Base-by-base conservation (phyloP, 2,329 filamentous ascomycete species). In the Botrytis squamosa region DNA sequence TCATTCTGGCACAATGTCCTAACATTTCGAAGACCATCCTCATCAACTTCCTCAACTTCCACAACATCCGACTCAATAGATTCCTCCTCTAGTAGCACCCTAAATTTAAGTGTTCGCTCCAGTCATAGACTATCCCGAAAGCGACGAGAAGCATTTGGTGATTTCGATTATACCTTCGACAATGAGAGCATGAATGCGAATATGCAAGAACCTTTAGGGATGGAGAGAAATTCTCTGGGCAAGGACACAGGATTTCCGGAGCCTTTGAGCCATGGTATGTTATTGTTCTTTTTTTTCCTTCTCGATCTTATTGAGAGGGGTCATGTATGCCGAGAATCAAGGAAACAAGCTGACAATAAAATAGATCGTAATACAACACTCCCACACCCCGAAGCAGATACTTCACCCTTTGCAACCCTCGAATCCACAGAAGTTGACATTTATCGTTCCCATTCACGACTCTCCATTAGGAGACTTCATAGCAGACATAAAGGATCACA, bases 331-430 rank as follows among this genome's bases (percentile, higher is more conserved):
- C 14, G 38, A 46, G 29, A 14, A 49, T 65, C 42, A 42, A 20
- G 20, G 8, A 44, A 18, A 14, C 7, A 44, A 70, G 67, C 70
- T 72, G 55, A 76, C 64, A 14, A 16, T 63, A 29, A 4, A 29
- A 66, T 77, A 79, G 83, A 84, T 64, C 84, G 86, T 75, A 91
- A 90, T 77, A 91, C 89, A 22, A 89, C 88, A 3, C 83, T 88
- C 25, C 88, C 87, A 33, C 89, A 91, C 75, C 89, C 89, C 36
- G 88, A 90, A 29, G 89, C 89, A 74, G 85, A 90, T 77, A 84
- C 88, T 10, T 86, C 85, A 22, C 85, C 86, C 67, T 85, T 88
- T 75, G 89, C 88, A 63, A 85, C 83, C 77, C 88, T 91, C 74
- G 85, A 85, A 57, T 85, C 86, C 71, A 85, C 87, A 71, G 88